These are phyloP conservation scores for Hippophae gyantsensis DNA, from an alignment of 306 rosid genomes.

Conservation along the genomic window DNA sequence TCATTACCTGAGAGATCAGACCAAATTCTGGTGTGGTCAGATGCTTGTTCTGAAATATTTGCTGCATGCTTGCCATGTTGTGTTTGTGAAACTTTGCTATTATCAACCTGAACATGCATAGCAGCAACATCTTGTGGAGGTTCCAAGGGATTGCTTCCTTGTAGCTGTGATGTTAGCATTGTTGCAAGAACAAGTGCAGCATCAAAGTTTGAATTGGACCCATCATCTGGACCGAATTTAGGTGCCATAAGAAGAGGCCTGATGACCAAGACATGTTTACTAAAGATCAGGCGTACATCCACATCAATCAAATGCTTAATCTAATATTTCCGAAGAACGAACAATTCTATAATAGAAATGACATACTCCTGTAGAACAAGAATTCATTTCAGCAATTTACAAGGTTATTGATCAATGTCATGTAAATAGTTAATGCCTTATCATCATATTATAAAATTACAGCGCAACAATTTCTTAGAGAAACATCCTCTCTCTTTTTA, in stretches of 20 bases:
- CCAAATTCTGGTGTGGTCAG: slow-evolving; percentile 91
- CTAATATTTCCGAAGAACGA: background rate
- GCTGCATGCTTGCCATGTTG: slow-evolving; percentile 37
- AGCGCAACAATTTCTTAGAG: too few relatives aligned
- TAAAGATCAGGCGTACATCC: background rate
- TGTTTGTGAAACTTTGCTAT: slow-evolving; percentile 35
- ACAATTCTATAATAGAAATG: background rate
- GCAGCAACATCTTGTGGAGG: slow-evolving; percentile 40
- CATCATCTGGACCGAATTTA: slow-evolving; percentile 74
- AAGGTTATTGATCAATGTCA: too few relatives aligned
- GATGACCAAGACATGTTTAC: slow-evolving; percentile 17
- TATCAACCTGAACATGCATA: slow-evolving; percentile 40
- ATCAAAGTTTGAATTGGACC: slow-evolving; percentile 69
- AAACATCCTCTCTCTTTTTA: too few relatives aligned
- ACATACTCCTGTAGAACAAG: too few relatives aligned
- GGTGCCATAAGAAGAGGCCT: slow-evolving; percentile 97
- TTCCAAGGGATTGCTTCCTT: slow-evolving; percentile 40
- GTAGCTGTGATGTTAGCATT: slow-evolving; percentile 81
- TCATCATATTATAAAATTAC: too few relatives aligned
- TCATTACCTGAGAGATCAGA: slow-evolving; percentile 86
- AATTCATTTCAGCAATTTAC: too few relatives aligned
- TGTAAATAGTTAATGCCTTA: too few relatives aligned
- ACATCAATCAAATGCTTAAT: background rate
- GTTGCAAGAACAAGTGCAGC: slow-evolving; percentile 93
- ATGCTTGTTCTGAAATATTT: slow-evolving; percentile 62